phyloP scores from a whole-genome alignment of 371 early-diverging fungal genomes.

The Apophysomyces sp. region DNA sequence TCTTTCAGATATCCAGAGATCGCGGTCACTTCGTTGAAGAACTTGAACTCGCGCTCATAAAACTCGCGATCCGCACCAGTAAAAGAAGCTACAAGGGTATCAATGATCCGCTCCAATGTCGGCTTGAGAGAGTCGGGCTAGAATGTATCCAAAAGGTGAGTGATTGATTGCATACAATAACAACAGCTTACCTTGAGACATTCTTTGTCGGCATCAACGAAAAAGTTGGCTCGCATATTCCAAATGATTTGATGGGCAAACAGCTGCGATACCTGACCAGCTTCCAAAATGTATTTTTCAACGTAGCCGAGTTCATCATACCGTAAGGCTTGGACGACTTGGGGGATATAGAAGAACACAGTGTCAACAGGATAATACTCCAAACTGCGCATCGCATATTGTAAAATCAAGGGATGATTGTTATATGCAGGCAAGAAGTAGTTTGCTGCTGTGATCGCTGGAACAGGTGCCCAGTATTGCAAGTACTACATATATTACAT shows the following conservation, averaged over 20 bases:
- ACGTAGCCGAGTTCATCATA: constrained; percentile 87
- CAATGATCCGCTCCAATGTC: constrained; percentile 82
- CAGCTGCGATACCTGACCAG: constrained; percentile 89
- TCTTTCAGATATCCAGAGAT: constrained; percentile 98
- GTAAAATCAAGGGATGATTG: constrained; percentile 84
- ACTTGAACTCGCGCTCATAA: constrained; percentile 93
- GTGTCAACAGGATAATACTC: constrained; percentile 89
- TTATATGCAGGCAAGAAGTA: constrained; percentile 71
- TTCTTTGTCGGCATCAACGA: constrained; percentile 87
- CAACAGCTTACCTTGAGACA: constrained; percentile 45
- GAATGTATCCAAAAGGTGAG: background rate
- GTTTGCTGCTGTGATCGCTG: constrained; percentile 89
- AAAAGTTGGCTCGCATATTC: constrained; percentile 98
- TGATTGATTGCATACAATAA: background rate
- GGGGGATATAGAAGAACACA: constrained; percentile 98
- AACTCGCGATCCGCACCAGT: constrained; percentile 86
- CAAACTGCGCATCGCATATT: constrained; percentile 91
- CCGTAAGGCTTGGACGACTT: constrained; percentile 97
- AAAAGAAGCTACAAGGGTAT: constrained; percentile 71
- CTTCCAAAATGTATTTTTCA: constrained; percentile 89
- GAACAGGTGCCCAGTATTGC: constrained; percentile 88
- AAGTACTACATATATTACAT: constrained; percentile 59
- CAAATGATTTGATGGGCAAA: constrained; percentile 99
- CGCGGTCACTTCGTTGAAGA: constrained; percentile 93
- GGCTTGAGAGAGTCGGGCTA: constrained; percentile 85